These are phyloP conservation scores for Arthrobotrys entomopaga DNA, from an alignment of 2,329 filamentous ascomycete species.

Conservation along the genomic window DNA sequence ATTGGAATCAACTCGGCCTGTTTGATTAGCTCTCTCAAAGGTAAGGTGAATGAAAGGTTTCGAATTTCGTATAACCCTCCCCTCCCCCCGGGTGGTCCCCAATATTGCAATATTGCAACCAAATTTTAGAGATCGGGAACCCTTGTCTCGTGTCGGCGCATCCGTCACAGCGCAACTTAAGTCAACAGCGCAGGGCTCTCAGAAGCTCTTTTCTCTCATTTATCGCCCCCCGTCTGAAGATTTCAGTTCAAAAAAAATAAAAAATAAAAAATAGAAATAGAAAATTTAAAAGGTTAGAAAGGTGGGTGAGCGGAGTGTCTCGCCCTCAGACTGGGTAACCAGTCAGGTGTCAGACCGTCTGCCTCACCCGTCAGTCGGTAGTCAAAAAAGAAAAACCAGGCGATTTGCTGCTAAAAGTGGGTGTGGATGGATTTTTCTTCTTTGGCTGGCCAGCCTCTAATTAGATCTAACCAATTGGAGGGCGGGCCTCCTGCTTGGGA, in stretches of 20 bases:
- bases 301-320: conserved; percentile 55
- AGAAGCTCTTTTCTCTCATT: not conserved
- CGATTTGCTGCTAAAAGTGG: conserved; percentile 50
- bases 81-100: too few species aligned
- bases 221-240: too few species aligned
- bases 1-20: conserved; percentile 6
- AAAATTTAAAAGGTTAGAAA: too few species aligned
- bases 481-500: conserved; percentile 46
- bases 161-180: conserved; percentile 1
- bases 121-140: conserved; percentile 24
- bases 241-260: too few species aligned
- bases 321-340: conserved; percentile 55
- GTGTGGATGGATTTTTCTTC: conserved; percentile 44
- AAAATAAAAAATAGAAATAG: too few species aligned
- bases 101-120: conserved; percentile 15
- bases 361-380: conserved; percentile 55
- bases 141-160: conserved; percentile 25
- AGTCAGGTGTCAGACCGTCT: conserved; percentile 56
- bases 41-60: conserved; percentile 20
- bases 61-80: conserved; percentile 18
- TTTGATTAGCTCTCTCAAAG: conserved; percentile 14
- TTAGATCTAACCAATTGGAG: conserved; percentile 42
- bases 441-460: conserved; percentile 17
- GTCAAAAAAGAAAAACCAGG: conserved; percentile 47
- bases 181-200: not conserved